Base-by-base conservation (phyloP, 768 basidiomycete species). In the Symmetrospora coprosmae region DNA sequence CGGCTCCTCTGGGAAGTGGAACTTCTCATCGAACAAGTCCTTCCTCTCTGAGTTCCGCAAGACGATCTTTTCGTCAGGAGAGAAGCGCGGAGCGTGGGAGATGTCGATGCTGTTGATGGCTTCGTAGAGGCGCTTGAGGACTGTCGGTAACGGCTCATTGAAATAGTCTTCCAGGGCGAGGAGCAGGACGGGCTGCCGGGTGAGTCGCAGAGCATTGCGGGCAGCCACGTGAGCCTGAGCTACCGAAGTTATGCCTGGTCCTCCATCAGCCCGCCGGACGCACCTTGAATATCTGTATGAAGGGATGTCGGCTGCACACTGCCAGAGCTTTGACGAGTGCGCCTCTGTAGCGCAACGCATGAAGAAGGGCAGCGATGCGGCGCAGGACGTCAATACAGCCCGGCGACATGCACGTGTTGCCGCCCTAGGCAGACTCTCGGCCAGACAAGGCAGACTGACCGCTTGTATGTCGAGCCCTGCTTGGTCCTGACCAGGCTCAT, bases 151-250 rank as follows among this genome's bases (percentile, higher is more conserved):
- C 0, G 91, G 90, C 64, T 84, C 79, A 25, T 79, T 76, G 72
- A 91, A 89, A 74, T 96, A 99, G 72, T 96, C 89, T 70, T 96
- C 89, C 45, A 99, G 78, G 4, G 92, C 91, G 69, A 97, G 83
- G 1, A 94, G 76, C 9, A 99, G 81, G 50, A 96, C 81, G 16
- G 91, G 91, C 90, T 94, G 68, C 51, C n/a, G 9, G 21, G 41
- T 28, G 21, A 38, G 40, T 28, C 3, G 23, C 16, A n/a, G 25
- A 56, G 40, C 4, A 49, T 14, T 35, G 8, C 40, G 41, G 9
- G 9, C 37, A 56, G 53, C 30, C n/a, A 46, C 16, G 13, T 9
- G 11, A 46, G 43, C 11, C 43, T 46, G 43, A 9, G 11, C 25
- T 46, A 19, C 14, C 8, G 31, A 46, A 19, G 8, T 7, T 37